Conservation (phyloP, 768 basidiomycete genomes). For the Boletus huronensis region DNA sequence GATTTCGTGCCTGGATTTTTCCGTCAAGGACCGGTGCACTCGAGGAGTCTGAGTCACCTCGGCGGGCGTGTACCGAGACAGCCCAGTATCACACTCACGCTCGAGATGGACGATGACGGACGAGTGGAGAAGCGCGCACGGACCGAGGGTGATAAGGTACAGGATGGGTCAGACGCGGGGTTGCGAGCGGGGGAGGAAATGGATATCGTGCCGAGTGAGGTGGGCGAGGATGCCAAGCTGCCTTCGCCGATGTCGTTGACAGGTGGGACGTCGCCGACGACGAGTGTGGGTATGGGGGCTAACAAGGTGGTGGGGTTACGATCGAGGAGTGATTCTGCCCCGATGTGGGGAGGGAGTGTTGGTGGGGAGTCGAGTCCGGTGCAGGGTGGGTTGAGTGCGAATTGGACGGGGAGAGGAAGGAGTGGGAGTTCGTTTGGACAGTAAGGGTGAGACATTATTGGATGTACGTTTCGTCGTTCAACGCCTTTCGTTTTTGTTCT, state of each 20-base stretch:
- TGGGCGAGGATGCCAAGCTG: conserved; percentile 15
- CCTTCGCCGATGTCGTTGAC: conserved; percentile 23
- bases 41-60: conserved; percentile 30
- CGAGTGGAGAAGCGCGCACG: conserved; percentile 26
- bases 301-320: conserved; percentile 22
- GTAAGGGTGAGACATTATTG: conserved; percentile 10
- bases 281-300: conserved; percentile 11
- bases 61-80: conserved; percentile 21
- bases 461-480: conserved; percentile 19
- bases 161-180: conserved; percentile 5
- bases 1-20: conserved; percentile 16
- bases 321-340: conserved; percentile 24
- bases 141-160: conserved; percentile 11
- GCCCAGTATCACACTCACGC: conserved; percentile 31
- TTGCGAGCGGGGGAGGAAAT: conserved; percentile 22
- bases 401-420: conserved; percentile 27
- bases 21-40: conserved; percentile 7
- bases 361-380: conserved; percentile 14
- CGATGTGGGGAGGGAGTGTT: conserved; percentile 21
- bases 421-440: conserved; percentile 27
- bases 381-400: conserved; percentile 26
- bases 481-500: conserved; percentile 19
- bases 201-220: conserved; percentile 18
- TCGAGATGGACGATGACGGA: conserved; percentile 22
- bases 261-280: conserved; percentile 10